Percentiles rank a stretch among this genome's conserved stretches.
phyloP scores from a whole-genome alignment of 2,329 filamentous ascomycete species.

The Fusarium beomiforme region DNA sequence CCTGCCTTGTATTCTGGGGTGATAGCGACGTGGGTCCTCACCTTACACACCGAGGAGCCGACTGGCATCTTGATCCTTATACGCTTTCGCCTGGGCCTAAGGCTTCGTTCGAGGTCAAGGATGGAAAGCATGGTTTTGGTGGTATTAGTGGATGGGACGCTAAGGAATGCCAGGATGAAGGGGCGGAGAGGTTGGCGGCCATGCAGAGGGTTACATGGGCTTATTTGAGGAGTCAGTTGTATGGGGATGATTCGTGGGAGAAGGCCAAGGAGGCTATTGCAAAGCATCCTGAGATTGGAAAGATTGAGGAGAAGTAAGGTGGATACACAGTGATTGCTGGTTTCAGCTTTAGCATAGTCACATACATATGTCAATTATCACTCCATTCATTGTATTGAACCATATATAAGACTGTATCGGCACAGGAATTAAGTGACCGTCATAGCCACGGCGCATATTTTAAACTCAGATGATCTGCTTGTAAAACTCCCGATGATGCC shows the following conservation, averaged over 20 bases:
- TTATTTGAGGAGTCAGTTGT: conserved; percentile 38
- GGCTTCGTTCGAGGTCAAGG: conserved; percentile 29
- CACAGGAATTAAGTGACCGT: not conserved
- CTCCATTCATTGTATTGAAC: no score
- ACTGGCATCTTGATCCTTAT: conserved; percentile 42
- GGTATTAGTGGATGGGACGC: conserved; percentile 43
- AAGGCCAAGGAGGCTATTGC: conserved; percentile 26
- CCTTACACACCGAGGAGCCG: conserved; percentile 32
- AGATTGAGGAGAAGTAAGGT: conserved; percentile 27
- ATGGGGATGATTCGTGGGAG: conserved; percentile 31
- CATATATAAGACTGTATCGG: not conserved
- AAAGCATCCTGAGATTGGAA: conserved; percentile 26
- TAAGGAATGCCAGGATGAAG: conserved; percentile 39
- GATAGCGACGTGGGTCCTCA: conserved; percentile 37
- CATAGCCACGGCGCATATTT: not conserved
- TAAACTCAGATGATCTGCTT: not conserved
- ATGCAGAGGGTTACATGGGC: conserved; percentile 41
- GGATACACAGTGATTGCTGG: not conserved
- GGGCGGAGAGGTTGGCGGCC: conserved; percentile 32
- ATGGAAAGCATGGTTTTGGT: conserved; percentile 41
- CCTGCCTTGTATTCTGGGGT: conserved; percentile 39
- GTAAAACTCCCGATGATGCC: not conserved
- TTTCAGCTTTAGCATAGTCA: not conserved
- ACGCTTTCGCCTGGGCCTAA: conserved; percentile 28
- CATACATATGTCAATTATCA: no score